Evolutionary conservation across 2,329 filamentous ascomycete species (phyloP), one percentile per base, ranked within the genome.

Genomic region (Ophiocordyceps sinensis): DNA sequence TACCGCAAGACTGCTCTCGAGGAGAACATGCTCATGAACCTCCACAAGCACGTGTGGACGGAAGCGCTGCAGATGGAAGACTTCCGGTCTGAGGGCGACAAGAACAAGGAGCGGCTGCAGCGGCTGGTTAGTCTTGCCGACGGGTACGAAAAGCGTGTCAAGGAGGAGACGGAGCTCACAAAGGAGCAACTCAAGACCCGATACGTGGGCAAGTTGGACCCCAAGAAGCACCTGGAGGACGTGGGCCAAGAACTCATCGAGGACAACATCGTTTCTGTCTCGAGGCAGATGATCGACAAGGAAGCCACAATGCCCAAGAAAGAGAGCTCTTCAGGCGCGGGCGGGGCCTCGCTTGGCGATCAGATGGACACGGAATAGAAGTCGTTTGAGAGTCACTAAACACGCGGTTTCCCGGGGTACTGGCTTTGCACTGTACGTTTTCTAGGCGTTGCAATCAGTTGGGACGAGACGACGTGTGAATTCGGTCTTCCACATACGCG

Each of bases 1-100:
- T 98, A 98, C 66, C 76, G 89, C 58, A 98, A 98, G 71, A 94
- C 89, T 0, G 89, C 86, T 1, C 71, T 98, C 39, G 91, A 98
- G 62, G 93, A 98, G 71, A 96, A 94, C 65, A 98, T 98, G 91
- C 66, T 98, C 55, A 98, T 98, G 93, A 98, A 98, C 61, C 70
- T 98, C 50, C 91, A 98, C 75, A 98, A 98, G 73, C 91, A 96
- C 52, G 88, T 95, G 36, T 98, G 91, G 91, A 98, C 93, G 1
- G 91, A 98, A 63, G 91, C 89, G 5, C 65, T 98, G 49, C 79
- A 94, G 60, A 96, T 98, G 87, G 85, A 89, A 45, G 88, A 96
- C 63, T 98, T 98, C 73, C 76, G 80, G 49, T 68, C 77, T 43
- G 89, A 96, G 59, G 85, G 80, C 42, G 71, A 79, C 49, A 78